These are phyloP conservation scores for Hypoxylon rubiginosum DNA, from an alignment of 2,329 filamentous ascomycete species.

Conservation along the genomic window DNA sequence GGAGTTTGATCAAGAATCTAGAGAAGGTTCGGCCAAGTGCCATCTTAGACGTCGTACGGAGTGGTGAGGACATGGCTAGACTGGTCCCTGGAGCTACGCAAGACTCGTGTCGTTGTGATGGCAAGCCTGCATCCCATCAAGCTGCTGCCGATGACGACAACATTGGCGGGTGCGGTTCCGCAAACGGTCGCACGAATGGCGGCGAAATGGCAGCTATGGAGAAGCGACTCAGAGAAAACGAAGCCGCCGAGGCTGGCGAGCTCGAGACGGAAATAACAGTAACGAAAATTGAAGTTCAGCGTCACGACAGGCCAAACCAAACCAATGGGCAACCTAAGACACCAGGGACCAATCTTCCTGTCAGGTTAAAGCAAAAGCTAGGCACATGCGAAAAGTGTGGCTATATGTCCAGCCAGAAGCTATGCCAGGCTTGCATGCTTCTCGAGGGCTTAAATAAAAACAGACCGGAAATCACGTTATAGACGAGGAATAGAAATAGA, in stretches of 20 bases:
- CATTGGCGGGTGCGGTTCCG: constrained; percentile 80
- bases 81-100: constrained; percentile 76
- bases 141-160: constrained; percentile 64
- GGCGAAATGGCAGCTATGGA: constrained; percentile 89
- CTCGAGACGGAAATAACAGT: constrained; percentile 76
- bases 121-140: constrained; percentile 54
- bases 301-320: constrained; percentile 54
- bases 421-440: constrained; percentile 94
- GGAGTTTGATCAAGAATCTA: constrained; percentile 93
- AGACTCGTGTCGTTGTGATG: constrained; percentile 62
- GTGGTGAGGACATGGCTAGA: constrained; percentile 94
- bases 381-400: constrained; percentile 90
- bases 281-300: constrained; percentile 51
- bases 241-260: constrained; percentile 67
- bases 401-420: constrained; percentile 92
- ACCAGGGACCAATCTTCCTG: constrained; percentile 45
- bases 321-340: constrained; percentile 50
- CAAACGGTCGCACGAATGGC: constrained; percentile 74
- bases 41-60: constrained; percentile 93
- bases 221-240: constrained; percentile 74
- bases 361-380: constrained; percentile 75
- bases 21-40: constrained; percentile 94
- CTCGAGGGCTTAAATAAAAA: constrained; percentile 93
- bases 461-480: constrained; percentile 69
- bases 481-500: constrained; percentile 34